These are phyloP conservation scores for Rhizopogon vulgaris DNA, from an alignment of 768 basidiomycete species.

Conservation along the genomic window DNA sequence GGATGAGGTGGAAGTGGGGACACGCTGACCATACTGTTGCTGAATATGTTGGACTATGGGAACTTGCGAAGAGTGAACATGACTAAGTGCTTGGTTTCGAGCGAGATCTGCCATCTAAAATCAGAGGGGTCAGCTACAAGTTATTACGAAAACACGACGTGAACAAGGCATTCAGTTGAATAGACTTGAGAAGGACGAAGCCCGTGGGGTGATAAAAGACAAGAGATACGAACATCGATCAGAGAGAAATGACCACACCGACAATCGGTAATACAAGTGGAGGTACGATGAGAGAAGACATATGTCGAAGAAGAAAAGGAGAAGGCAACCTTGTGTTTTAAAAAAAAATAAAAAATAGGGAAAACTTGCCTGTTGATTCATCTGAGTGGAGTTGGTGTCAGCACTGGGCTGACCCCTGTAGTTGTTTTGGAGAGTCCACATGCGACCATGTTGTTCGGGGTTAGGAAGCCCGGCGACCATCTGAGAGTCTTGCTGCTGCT, in stretches of 20 bases:
- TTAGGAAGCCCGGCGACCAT: conserved; percentile 37
- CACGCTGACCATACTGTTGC: conserved; percentile 40
- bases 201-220: conserved; percentile 10
- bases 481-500: conserved; percentile 33
- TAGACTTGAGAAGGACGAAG: conserved; percentile 2
- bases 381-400: conserved; percentile 34
- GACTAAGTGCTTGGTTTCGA: conserved; percentile 35
- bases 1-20: conserved; percentile 28
- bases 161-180: conserved; percentile 4
- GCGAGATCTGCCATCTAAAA: conserved; percentile 41
- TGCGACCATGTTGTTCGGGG: conserved; percentile 47
- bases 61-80: conserved; percentile 29
- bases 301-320: conserved; percentile 5
- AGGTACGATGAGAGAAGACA: conserved; percentile 13
- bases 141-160: conserved; percentile 9
- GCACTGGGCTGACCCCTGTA: conserved; percentile 37
- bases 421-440: conserved; percentile 46
- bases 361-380: conserved; percentile 43
- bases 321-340: neutral
- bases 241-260: conserved; percentile 1
- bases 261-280: conserved; percentile 5
- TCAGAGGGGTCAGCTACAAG: conserved; percentile 18
- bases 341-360: neutral
- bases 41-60: conserved; percentile 33
- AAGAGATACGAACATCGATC: conserved; percentile 2